A percentile compares a stretch with the other conserved stretches of the same genome.
Conservation (phyloP, 164 flowering plant genomes). For the Vitis amurensis region DNA sequence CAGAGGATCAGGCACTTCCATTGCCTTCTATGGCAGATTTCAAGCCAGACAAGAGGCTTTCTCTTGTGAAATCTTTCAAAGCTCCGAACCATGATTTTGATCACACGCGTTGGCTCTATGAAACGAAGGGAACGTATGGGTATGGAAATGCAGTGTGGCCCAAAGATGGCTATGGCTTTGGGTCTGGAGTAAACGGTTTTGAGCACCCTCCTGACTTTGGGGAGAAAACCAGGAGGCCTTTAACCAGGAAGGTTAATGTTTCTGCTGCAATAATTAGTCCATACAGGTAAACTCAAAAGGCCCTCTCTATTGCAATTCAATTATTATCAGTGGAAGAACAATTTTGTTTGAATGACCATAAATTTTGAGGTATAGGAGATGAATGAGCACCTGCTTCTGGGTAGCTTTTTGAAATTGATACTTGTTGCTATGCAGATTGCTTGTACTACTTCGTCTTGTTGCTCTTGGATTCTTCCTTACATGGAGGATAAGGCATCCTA, state of each 20-base stretch:
- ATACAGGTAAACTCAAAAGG: constrained; percentile 52
- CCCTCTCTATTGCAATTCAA: background rate
- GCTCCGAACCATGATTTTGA: constrained; percentile 74
- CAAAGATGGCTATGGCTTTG: constrained; percentile 61
- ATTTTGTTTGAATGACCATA: background rate
- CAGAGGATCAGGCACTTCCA: constrained; percentile 65
- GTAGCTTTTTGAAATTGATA: background rate
- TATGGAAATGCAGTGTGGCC: constrained; percentile 96
- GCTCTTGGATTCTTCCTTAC: constrained; percentile 73
- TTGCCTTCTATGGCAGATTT: constrained; percentile 54
- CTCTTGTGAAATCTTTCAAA: constrained; percentile 70
- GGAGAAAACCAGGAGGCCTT: constrained; percentile 59
- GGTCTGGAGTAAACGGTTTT: constrained; percentile 45
- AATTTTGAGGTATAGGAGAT: background rate
- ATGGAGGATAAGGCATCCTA: constrained; percentile 82
- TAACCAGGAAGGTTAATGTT: constrained; percentile 70
- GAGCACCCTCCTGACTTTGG: constrained; percentile 75
- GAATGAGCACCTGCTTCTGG: no score
- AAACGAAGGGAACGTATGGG: constrained; percentile 92
- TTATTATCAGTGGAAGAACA: background rate
- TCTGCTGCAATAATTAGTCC: constrained; percentile 90
- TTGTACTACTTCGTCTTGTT: constrained; percentile 59
- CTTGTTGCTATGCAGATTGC: constrained; percentile 46
- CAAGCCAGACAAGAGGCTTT: constrained; percentile 53
- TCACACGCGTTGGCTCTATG: constrained; percentile 79